Conservation (phyloP, 371 early-diverging fungal species). For the Enterocytospora artemiae region DNA sequence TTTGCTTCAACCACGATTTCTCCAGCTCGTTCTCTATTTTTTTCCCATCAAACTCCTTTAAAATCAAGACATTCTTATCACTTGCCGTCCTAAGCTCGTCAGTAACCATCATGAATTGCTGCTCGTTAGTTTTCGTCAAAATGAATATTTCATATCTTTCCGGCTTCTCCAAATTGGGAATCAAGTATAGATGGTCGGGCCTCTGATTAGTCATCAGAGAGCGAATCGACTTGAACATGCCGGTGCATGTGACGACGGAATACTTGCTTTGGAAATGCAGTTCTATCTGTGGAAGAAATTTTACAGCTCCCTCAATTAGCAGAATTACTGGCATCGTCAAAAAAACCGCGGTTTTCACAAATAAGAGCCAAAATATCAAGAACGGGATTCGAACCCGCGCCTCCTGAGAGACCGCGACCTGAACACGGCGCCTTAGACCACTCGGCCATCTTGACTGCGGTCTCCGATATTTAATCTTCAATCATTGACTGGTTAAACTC, state of each 20-base stretch:
- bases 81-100: constrained; percentile 13
- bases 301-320: constrained; percentile 15
- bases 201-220: constrained; percentile 22
- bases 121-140: constrained; percentile 26
- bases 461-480: too few relatives aligned
- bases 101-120: constrained; percentile 21
- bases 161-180: constrained; percentile 32
- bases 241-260: constrained; percentile 14
- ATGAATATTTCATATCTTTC: constrained; percentile 41
- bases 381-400: constrained; percentile 53
- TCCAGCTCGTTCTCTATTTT: constrained; percentile 14
- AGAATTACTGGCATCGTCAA: constrained; percentile 36
- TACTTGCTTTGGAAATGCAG: not conserved
- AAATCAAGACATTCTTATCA: constrained; percentile 26
- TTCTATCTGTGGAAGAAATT: constrained; percentile 11
- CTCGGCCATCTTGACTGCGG: constrained; percentile 54
- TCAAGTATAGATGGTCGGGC: constrained; percentile 14
- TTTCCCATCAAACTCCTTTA: not conserved
- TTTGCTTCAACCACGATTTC: constrained; percentile 7
- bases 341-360: not conserved
- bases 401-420: constrained; percentile 53
- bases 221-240: constrained; percentile 12
- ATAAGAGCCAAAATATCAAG: constrained; percentile 13
- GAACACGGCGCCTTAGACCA: constrained; percentile 56
- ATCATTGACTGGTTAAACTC: too few relatives aligned